phyloP scores from a whole-genome alignment of 169 alveolate species.

The Eimeria brunetti region DNA sequence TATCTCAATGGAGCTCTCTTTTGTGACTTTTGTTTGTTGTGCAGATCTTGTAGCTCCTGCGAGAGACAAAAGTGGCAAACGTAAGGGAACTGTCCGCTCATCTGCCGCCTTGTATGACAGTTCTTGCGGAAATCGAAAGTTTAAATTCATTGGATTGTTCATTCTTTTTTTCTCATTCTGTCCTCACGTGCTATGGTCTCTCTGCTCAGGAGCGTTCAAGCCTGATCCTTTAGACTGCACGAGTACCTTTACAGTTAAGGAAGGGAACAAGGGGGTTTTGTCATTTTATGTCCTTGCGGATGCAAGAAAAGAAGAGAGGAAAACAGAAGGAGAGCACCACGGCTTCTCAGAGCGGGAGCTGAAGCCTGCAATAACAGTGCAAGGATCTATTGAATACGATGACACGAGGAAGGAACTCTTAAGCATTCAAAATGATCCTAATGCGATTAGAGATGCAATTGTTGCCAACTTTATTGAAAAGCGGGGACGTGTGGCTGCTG shows the following conservation, averaged over 20 bases:
- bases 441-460: slow-evolving; percentile 59
- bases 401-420: slow-evolving; percentile 65
- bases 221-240: slow-evolving; percentile 49
- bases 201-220: slow-evolving; percentile 2
- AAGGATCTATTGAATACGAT: slow-evolving; percentile 20
- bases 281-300: background rate
- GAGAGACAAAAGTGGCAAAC: background rate
- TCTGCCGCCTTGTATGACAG: too few species aligned
- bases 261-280: background rate
- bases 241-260: background rate
- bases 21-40: background rate
- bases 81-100: background rate
- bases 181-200: background rate
- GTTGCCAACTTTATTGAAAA: slow-evolving; percentile 31
- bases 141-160: background rate
- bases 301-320: background rate
- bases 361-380: slow-evolving; percentile 25
- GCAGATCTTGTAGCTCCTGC: slow-evolving; percentile 17
- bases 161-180: background rate
- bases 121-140: too few species aligned
- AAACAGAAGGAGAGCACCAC: background rate
- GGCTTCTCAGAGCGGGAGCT: background rate
- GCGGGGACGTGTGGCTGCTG: slow-evolving; percentile 59
- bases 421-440: slow-evolving; percentile 63
- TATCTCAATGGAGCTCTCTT: too few species aligned